Base-by-base conservation (phyloP, 768 basidiomycete genomes). In the Xerocomellus intermedius region DNA sequence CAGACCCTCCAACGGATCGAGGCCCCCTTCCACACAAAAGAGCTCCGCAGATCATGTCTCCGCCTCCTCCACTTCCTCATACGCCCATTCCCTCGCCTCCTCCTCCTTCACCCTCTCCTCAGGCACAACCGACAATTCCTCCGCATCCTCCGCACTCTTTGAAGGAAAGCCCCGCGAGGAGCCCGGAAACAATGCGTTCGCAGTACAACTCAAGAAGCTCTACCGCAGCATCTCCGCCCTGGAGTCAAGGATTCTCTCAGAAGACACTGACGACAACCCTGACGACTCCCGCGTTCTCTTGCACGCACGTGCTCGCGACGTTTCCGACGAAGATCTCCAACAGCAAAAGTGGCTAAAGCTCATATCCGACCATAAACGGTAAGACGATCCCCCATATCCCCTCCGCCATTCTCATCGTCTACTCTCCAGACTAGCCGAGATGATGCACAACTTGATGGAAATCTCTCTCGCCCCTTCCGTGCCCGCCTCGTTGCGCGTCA, bases 391-490 rank as follows among this genome's bases (percentile, higher is more conserved):
- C 33, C 1, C 37, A 14, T 30, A 8, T 57, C n/a, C 42, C 48
- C 49, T 9, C 8, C 17, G 16, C 44, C 21, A 41, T 47, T 13
- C 45, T 54, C 55, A 61, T 41, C 41, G 37, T 21, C 37, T 26
- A 5, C 47, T 54, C 47, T 54, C n/a, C 62, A 98, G 95, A 56
- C 82, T 98, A 6, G 93, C 91, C 0, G 95, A 98, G 61, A 82
- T 84, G 55, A 92, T 96, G 62, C 93, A 94, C 71, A 87, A 90
- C 56, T 82, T 99, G 26, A 82, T 99, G 50, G 81, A 85, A 37
- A 83, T 96, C 1, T 91, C 94, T 0, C 82, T 92, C 37, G 86
- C 94, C 3, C 92, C 94, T 1, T 83, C 83, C 10, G 87, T 96
- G 0, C 96, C 97, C 0, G 85, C 90, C 0, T 94, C 94, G 0